Percentiles rank a stretch among this genome's conserved stretches.
Evolutionary conservation across 805 yeast genomes (phyloP).

Genomic region (Candida montana): DNA sequence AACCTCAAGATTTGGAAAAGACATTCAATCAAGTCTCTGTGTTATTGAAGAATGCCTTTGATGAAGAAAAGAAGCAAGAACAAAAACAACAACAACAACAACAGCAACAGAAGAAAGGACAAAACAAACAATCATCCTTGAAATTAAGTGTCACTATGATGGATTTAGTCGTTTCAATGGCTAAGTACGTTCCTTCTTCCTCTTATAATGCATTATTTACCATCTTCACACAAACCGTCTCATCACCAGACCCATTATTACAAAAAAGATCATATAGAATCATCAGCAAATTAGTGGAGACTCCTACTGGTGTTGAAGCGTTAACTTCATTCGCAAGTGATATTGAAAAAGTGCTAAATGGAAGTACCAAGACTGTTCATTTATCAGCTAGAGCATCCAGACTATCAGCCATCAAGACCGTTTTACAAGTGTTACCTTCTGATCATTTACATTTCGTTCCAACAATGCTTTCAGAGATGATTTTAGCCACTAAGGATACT

Average conservation of each 20-base stretch:
- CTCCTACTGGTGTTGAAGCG: constrained; percentile 56
- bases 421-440: constrained; percentile 59
- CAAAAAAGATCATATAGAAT: constrained; percentile 90
- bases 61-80: constrained; percentile 39
- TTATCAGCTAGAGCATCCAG: constrained; percentile 80
- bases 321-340: constrained; percentile 47
- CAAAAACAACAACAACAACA: constrained; percentile 19
- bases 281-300: constrained; percentile 62
- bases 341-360: constrained; percentile 54
- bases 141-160: constrained; percentile 76
- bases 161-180: constrained; percentile 85
- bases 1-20: constrained; percentile 57
- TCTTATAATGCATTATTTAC: constrained; percentile 69
- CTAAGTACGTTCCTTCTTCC: constrained; percentile 69
- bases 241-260: constrained; percentile 54
- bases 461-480: constrained; percentile 76
- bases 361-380: constrained; percentile 52
- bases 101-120: constrained; percentile 10
- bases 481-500: constrained; percentile 83
- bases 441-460: constrained; percentile 74
- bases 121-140: too few relatives aligned
- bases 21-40: constrained; percentile 86
- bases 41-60: constrained; percentile 68
- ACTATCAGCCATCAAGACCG: constrained; percentile 56
- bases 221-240: constrained; percentile 69